These are phyloP conservation scores for Russula vinacea DNA, from an alignment of 768 basidiomycete genomes.

Conservation along the genomic window DNA sequence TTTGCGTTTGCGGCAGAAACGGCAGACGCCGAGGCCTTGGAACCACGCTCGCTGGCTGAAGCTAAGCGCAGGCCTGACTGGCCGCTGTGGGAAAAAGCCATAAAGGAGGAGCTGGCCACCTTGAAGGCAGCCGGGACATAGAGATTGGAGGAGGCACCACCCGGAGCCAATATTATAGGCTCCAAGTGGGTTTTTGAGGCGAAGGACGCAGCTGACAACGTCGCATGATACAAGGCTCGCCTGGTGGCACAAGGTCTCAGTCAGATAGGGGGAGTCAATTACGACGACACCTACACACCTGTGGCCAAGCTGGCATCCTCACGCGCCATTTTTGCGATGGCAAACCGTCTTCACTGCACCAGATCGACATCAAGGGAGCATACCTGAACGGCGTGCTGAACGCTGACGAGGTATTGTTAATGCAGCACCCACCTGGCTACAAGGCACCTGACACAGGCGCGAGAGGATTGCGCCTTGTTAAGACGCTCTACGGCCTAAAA, in stretches of 20 bases:
- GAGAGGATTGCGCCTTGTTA: too few relatives aligned
- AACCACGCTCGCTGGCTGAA: neutral
- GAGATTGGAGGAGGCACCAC: neutral
- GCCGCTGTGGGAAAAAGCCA: neutral
- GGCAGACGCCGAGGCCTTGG: neutral
- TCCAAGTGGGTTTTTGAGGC: conserved; percentile 36
- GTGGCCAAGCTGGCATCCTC: neutral
- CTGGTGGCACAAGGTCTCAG: conserved; percentile 40
- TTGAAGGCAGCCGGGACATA: neutral
- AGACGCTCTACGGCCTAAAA: neutral
- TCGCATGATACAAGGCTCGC: conserved; percentile 36
- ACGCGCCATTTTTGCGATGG: neutral
- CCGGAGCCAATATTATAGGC: neutral
- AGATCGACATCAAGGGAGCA: neutral
- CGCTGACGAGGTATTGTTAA: neutral
- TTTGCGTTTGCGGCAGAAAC: neutral
- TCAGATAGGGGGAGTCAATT: conserved; percentile 30
- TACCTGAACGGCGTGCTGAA: neutral
- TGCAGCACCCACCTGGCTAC: neutral
- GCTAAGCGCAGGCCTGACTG: neutral
- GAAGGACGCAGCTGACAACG: conserved; percentile 35
- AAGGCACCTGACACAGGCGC: neutral
- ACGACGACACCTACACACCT: neutral
- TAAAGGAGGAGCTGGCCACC: neutral
- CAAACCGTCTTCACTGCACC: neutral